Evolutionary conservation across 495 filamentous ascomycete genomes (phyloP).

Genomic region (Talaromyces liani): DNA sequence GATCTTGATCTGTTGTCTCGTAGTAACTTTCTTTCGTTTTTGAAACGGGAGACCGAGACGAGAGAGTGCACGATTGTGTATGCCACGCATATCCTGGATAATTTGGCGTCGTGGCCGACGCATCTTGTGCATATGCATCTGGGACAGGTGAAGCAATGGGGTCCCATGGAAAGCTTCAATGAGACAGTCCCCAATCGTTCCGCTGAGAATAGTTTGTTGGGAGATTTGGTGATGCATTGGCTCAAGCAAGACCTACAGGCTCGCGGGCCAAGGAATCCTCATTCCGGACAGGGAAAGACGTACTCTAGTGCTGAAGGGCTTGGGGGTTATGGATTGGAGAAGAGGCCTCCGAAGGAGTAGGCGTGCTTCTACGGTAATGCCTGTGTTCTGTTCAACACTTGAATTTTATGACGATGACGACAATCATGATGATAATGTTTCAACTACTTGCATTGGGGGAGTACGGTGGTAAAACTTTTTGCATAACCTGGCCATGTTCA

Average conservation of each 20-base stretch:
- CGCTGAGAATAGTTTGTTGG: slow-evolving; percentile 62
- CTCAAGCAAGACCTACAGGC: slow-evolving; percentile 73
- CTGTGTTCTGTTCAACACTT: neutral
- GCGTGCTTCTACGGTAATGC: neutral
- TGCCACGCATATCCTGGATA: slow-evolving; percentile 95
- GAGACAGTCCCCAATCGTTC: slow-evolving; percentile 31
- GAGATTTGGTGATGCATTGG: slow-evolving; percentile 83
- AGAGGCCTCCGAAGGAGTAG: slow-evolving; percentile 23
- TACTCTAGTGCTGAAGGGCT: slow-evolving; percentile 58
- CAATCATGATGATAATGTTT: neutral
- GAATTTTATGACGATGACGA: neutral
- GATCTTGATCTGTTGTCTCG: slow-evolving; percentile 84
- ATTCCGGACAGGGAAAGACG: slow-evolving; percentile 58
- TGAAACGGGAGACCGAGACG: slow-evolving; percentile 78
- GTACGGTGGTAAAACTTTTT: slow-evolving; percentile 4
- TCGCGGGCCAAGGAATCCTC: slow-evolving; percentile 64
- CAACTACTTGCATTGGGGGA: slow-evolving; percentile 10
- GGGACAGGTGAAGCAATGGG: slow-evolving; percentile 80
- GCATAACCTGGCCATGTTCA: slow-evolving; percentile 8
- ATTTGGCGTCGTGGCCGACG: slow-evolving; percentile 84
- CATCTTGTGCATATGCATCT: slow-evolving; percentile 93
- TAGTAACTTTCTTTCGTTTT: slow-evolving; percentile 75
- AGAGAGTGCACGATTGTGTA: slow-evolving; percentile 89
- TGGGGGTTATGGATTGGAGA: slow-evolving; percentile 79
- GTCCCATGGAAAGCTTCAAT: slow-evolving; percentile 52